Evolutionary conservation across 2,329 filamentous ascomycete species (phyloP), one percentile per base, ranked within the genome.

Genomic region (Fusarium dimerum): DNA sequence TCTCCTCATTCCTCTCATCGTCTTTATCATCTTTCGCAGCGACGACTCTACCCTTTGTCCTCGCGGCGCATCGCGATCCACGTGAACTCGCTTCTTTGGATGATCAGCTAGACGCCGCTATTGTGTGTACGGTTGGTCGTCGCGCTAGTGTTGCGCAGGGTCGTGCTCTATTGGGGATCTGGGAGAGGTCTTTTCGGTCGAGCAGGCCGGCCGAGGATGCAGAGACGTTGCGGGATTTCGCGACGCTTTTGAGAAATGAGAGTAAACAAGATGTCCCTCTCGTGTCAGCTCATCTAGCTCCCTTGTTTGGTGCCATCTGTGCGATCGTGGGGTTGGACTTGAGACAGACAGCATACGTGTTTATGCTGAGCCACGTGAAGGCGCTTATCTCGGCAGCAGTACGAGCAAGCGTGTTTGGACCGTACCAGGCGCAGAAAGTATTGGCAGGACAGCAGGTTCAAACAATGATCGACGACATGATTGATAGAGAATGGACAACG

Each of bases 101-200:
- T 73, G 90, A 94, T 72, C 77, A 81, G 59, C 83, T 90, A 45
- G 90, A 94, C 69, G 89, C 90, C 9, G 82, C 84, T 29, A 86
- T 89, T 9, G 80, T 89, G 42, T 94, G 90, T 72, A 85, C 88
- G n/a, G 90, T 94, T 13, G 89, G 87, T 12, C 79, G 89, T 0
- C 81, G 90, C 16, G 89, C 90, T 0, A 90, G 86, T 58, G 79
- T 88, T 45, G 84, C 87, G 1, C 90, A 94, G 71, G 90, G 90
- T 9, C 77, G 88, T 50, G 90, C 90, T 5, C 73, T 94, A 52
- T 76, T 93, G 9, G 79, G 80, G 6, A 83, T 94, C 30, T 94
- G 89, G 88, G 88, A 92, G 66, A 78, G 87, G 49, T 87, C 86
- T 16, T 85, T 90, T 59, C 76, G 75, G 11, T 54, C 68, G 3